These are phyloP conservation scores for Arctium minus DNA, from an alignment of 129 eudicot species.

Conservation along the genomic window DNA sequence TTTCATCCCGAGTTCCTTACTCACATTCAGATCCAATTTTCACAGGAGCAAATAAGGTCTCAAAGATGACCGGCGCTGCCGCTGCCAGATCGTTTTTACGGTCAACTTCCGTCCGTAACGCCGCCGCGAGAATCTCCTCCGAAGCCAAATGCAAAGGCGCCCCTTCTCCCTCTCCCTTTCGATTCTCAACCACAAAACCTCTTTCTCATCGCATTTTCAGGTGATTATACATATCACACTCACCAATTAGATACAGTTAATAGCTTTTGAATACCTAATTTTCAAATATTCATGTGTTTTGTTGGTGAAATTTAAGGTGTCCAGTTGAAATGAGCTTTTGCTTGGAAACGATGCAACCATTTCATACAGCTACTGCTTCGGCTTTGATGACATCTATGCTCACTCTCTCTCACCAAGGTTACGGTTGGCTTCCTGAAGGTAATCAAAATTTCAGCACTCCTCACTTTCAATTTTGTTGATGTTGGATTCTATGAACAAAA, in stretches of 20 bases:
- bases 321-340: conserved; percentile 83
- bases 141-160: conserved; percentile 22
- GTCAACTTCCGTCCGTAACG: conserved; percentile 27
- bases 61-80: conserved; percentile 21
- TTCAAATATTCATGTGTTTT: conserved; percentile 1
- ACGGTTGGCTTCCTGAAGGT: conserved; percentile 84
- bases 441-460: not conserved
- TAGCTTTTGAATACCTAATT: not conserved
- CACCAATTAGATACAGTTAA: not conserved
- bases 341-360: conserved; percentile 75
- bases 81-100: conserved; percentile 30
- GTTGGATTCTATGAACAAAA: not conserved
- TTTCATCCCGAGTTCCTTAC: not conserved
- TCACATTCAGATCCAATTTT: conserved; percentile 5
- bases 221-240: not conserved
- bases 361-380: conserved; percentile 89
- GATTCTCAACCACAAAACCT: conserved; percentile 33
- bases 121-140: conserved; percentile 28
- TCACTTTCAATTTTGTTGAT: not conserved
- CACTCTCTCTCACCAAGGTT: conserved; percentile 55
- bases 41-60: not conserved
- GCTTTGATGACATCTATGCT: conserved; percentile 97
- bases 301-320: conserved; percentile 28
- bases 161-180: conserved; percentile 27
- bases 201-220: conserved; percentile 34